Conservation (phyloP, 805 yeast genomes). For the Debaryomyces castellii region DNA sequence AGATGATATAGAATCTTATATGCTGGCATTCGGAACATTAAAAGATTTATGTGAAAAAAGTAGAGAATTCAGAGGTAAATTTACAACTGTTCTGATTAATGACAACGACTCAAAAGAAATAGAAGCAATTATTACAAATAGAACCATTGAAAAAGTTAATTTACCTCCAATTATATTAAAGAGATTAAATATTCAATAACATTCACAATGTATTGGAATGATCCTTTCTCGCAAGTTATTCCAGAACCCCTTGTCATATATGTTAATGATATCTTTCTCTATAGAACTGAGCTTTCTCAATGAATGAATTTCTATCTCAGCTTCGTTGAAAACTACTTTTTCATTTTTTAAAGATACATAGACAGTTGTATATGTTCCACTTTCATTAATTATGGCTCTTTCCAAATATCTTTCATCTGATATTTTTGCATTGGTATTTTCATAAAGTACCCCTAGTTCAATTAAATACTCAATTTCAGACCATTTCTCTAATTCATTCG, state of each 20-base stretch:
- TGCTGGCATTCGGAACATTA: background rate
- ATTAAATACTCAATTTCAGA: conserved; percentile 53
- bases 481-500: conserved; percentile 78
- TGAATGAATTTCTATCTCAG: conserved; percentile 7
- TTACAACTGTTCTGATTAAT: background rate
- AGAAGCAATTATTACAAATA: background rate
- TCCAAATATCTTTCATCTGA: conserved; percentile 23
- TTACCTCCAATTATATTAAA: conserved; percentile 14
- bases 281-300: conserved; percentile 22
- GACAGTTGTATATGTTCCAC: conserved; percentile 14
- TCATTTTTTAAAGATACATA: conserved; percentile 30
- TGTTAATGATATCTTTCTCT: conserved; percentile 35
- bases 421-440: conserved; percentile 7
- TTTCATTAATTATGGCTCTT: conserved; percentile 11
- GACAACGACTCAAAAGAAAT: background rate
- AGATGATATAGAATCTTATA: background rate
- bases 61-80: conserved; percentile 9
- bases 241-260: conserved; percentile 52
- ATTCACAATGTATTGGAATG: conserved; percentile 3
- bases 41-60: conserved; percentile 7
- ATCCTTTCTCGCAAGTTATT: conserved; percentile 37
- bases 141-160: conserved; percentile 6
- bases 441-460: conserved; percentile 24
- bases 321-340: conserved; percentile 16
- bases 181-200: conserved; percentile 10